Base-by-base conservation (phyloP, 2,329 filamentous ascomycete species). In the Aureobasidium sp. region DNA sequence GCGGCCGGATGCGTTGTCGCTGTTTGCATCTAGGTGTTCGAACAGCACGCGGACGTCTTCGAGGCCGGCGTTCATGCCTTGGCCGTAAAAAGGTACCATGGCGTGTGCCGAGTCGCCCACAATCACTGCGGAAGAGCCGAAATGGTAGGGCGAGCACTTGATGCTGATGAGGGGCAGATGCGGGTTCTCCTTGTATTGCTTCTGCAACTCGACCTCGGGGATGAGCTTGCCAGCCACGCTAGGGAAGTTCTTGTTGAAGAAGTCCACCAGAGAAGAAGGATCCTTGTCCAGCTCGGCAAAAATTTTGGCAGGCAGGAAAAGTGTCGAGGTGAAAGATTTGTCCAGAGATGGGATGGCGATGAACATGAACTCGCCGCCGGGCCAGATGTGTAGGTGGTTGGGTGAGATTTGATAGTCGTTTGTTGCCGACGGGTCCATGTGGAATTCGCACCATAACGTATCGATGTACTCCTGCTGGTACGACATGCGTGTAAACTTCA, bases 11-110 rank as follows among this genome's bases (percentile, higher is more conserved):
- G 74, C 68, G 7, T 75, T 67, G 37, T 72, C 73, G 1, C 79
- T 76, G 65, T 91, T 79, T 65, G 83, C 82, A 74, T 96, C 92
- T 1, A 97, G 79, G 45, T 88, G 80, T 0, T 86, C 84, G 74
- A 96, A 99, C 0, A 99, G 82, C 5, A 95, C 85, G 8, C 88
- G 85, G 13, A 99, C 91, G 68, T 96, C 93, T 75, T 99, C 94
- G 43, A 99, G 83, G 0, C 94, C 94, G 0, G 94, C 89, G 69
- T 99, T 99, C 86, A 99, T 95, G 38, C 94, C 94, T 73, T 99
- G 94, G 0, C 94, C 94, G 73, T 97, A 99, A 74, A 99, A 99
- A 0, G 94, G 94, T 0, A 99, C 91, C 86, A 99, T 96, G 61
- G 95, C 94, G 72, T 99, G 94, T 0, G 94, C 92, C 8, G 94